These are phyloP conservation scores for Gonapodya prolifera DNA, from an alignment of 192 early-diverging fungal species.

Conservation along the genomic window DNA sequence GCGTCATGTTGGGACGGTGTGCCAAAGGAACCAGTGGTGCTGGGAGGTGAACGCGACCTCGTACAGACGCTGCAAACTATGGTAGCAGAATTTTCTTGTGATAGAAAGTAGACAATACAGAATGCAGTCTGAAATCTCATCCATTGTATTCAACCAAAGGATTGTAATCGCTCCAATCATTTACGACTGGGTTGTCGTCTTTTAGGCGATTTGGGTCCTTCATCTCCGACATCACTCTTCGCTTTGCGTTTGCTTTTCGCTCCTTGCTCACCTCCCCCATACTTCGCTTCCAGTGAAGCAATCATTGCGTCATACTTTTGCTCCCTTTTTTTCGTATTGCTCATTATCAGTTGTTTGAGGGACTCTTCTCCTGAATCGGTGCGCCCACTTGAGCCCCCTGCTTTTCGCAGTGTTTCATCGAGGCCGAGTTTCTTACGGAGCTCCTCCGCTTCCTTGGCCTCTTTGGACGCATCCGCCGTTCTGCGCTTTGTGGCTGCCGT, in stretches of 20 bases:
- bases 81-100: too few relatives aligned
- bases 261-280: not conserved
- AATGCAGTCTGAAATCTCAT: not conserved
- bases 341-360: not conserved
- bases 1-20: not conserved
- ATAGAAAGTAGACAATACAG: too few relatives aligned
- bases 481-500: slow-evolving; percentile 30
- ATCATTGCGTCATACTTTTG: not conserved
- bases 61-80: not conserved
- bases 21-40: not conserved
- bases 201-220: not conserved
- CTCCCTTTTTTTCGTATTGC: not conserved
- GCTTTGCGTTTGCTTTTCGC: not conserved
- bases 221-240: not conserved
- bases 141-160: not conserved
- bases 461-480: slow-evolving; percentile 34
- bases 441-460: slow-evolving; percentile 48
- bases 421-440: slow-evolving; percentile 42
- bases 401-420: slow-evolving; percentile 38
- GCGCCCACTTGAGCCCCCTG: not conserved
- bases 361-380: not conserved
- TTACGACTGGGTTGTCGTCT: not conserved
- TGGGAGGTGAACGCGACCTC: not conserved
- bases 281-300: not conserved
- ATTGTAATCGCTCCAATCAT: not conserved